Evolutionary conservation across 2,329 filamentous ascomycete species (phyloP).

Genomic region (Akanthomyces uredinophilus): DNA sequence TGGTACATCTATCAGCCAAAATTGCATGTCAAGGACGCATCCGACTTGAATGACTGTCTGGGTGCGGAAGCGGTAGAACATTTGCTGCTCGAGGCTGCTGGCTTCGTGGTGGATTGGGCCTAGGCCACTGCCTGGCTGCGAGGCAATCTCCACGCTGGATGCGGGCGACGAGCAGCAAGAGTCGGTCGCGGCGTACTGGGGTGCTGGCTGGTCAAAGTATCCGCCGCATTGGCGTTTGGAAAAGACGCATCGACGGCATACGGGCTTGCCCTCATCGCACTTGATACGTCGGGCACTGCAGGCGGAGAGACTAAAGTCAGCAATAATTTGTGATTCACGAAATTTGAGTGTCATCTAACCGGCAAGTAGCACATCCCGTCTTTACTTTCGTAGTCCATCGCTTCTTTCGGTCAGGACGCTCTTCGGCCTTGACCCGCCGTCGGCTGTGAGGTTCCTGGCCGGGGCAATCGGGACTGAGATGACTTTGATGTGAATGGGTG

Average conservation of each 20-base stretch:
- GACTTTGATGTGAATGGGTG: neutral
- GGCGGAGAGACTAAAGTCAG: neutral
- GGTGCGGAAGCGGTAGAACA: conserved; percentile 5
- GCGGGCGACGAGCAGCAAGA: neutral
- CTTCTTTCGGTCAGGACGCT: conserved; percentile 4
- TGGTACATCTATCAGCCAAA: conserved; percentile 4
- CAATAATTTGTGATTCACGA: neutral
- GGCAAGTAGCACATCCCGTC: conserved; percentile 6
- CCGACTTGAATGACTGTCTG: neutral
- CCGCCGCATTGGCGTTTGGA: conserved; percentile 6
- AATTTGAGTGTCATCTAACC: neutral
- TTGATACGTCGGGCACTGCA: conserved; percentile 2
- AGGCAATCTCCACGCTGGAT: neutral
- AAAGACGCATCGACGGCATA: conserved; percentile 6
- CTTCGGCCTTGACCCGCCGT: neutral
- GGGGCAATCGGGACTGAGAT: neutral
- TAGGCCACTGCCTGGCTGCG: neutral
- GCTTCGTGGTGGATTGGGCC: neutral
- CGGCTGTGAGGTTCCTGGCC: neutral
- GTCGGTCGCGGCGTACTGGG: neutral
- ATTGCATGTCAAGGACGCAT: neutral
- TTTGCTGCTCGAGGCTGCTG: neutral
- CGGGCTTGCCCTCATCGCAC: conserved; percentile 6
- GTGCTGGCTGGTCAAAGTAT: neutral
- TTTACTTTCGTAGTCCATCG: conserved; percentile 8